These are phyloP conservation scores for Aspergillus luchuensis DNA, from an alignment of 2,329 filamentous ascomycete genomes.

Conservation along the genomic window DNA sequence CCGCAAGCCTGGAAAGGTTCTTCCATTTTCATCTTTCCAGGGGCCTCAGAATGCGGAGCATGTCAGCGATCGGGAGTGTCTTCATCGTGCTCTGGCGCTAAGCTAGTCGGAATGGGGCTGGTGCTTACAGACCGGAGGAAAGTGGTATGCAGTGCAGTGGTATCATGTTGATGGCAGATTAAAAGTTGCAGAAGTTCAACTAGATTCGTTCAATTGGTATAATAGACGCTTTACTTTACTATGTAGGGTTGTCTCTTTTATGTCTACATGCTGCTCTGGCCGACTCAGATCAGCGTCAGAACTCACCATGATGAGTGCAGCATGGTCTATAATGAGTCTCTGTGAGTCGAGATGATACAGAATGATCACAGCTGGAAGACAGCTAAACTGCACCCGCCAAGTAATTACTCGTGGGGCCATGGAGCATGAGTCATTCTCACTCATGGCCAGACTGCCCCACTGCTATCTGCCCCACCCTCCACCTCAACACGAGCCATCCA, in stretches of 20 bases:
- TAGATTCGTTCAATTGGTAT: not conserved
- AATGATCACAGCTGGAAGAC: not conserved
- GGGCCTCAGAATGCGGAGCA: conserved; percentile 20
- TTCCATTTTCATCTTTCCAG: conserved; percentile 21
- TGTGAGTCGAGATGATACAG: conserved; percentile 2
- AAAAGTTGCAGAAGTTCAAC: not conserved
- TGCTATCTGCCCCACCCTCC: not conserved
- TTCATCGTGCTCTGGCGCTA: conserved; percentile 11
- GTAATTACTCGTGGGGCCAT: not conserved
- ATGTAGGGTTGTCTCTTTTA: not conserved
- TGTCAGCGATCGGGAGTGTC: conserved; percentile 18
- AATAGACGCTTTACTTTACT: not conserved
- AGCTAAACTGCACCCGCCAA: conserved; percentile 3
- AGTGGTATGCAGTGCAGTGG: not conserved
- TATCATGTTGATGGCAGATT: not conserved
- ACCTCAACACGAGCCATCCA: not conserved
- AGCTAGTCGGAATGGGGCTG: not conserved
- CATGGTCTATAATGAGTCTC: not conserved
- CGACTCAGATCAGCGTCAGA: not conserved
- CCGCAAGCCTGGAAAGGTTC: conserved; percentile 18
- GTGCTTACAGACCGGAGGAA: not conserved
- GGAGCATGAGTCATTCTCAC: conserved; percentile 11
- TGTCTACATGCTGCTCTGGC: fast-evolving
- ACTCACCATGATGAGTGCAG: not conserved
- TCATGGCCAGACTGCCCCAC: not conserved